Evolutionary conservation across 441 rosid genomes (phyloP).

Genomic region (Flueggea neowawraea): DNA sequence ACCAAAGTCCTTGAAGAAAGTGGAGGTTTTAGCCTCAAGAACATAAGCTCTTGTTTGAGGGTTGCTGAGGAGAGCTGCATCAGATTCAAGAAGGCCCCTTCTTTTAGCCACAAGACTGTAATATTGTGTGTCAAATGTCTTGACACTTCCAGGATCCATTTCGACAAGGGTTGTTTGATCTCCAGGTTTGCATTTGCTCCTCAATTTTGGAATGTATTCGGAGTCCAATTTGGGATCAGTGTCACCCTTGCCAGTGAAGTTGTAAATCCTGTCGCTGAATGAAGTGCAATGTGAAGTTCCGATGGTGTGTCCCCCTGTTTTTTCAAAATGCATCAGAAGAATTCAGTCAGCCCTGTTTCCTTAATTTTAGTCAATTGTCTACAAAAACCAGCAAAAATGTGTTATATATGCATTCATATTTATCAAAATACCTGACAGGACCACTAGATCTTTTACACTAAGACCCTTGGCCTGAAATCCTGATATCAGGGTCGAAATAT

Average conservation of each 20-base stretch:
- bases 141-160: slow-evolving; percentile 68
- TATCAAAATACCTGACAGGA: slow-evolving; percentile 32
- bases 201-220: slow-evolving; percentile 38
- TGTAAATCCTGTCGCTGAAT: slow-evolving; percentile 60
- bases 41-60: slow-evolving; percentile 41
- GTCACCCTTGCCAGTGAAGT: slow-evolving; percentile 62
- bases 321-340: not conserved
- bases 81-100: slow-evolving; percentile 53
- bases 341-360: no score
- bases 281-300: slow-evolving; percentile 76
- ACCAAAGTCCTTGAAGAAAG: slow-evolving; percentile 56
- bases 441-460: slow-evolving; percentile 56
- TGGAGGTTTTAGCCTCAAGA: slow-evolving; percentile 26
- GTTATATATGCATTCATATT: no score
- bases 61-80: slow-evolving; percentile 50
- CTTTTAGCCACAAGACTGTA: slow-evolving; percentile 41
- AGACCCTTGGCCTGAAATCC: slow-evolving; percentile 54
- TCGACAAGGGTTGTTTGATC: slow-evolving; percentile 49
- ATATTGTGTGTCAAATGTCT: slow-evolving; percentile 47
- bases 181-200: slow-evolving; percentile 35
- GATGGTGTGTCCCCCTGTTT: slow-evolving; percentile 58
- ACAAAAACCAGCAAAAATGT: no score
- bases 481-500: slow-evolving; percentile 45
- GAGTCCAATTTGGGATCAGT: slow-evolving; percentile 55
- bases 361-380: no score